Percentiles rank a stretch among this genome's conserved stretches.
These are phyloP conservation scores for Botrytis fragariae DNA, from an alignment of 2,329 filamentous ascomycete species.

Conservation along the genomic window DNA sequence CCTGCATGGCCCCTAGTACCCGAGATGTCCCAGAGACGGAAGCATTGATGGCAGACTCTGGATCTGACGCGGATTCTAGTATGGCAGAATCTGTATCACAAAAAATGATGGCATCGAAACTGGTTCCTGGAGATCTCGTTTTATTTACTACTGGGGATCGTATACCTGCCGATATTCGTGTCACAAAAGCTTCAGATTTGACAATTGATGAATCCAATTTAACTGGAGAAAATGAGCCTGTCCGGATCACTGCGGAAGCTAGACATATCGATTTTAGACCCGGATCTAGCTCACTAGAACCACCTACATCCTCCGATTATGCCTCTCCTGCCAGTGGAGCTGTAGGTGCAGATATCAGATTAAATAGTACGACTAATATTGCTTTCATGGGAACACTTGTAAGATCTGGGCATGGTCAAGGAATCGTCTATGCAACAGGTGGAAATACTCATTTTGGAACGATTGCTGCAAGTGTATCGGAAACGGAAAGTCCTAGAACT, in stretches of 20 bases:
- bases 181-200: constrained; percentile 84
- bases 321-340: constrained; percentile 56
- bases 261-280: constrained; percentile 40
- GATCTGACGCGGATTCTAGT: constrained; percentile 48
- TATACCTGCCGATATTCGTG: constrained; percentile 92
- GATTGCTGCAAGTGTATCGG: constrained; percentile 89
- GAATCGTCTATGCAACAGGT: constrained; percentile 95
- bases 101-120: constrained; percentile 80
- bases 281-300: constrained; percentile 37
- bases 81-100: constrained; percentile 67
- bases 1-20: constrained; percentile 50
- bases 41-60: constrained; percentile 28
- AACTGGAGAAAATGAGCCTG: constrained; percentile 94
- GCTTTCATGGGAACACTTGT: constrained; percentile 98
- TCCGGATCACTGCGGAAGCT: constrained; percentile 70
- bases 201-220: constrained; percentile 96
- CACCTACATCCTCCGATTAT: constrained; percentile 56
- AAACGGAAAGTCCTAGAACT: constrained; percentile 92
- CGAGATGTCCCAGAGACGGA: constrained; percentile 30
- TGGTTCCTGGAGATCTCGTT: constrained; percentile 91
- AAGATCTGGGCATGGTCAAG: constrained; percentile 90
- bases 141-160: constrained; percentile 94
- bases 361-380: constrained; percentile 82
- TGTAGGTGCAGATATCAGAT: constrained; percentile 62
- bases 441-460: constrained; percentile 92